Conservation (phyloP, 106 monocot genomes). For the Dioscorea dumetorum region DNA sequence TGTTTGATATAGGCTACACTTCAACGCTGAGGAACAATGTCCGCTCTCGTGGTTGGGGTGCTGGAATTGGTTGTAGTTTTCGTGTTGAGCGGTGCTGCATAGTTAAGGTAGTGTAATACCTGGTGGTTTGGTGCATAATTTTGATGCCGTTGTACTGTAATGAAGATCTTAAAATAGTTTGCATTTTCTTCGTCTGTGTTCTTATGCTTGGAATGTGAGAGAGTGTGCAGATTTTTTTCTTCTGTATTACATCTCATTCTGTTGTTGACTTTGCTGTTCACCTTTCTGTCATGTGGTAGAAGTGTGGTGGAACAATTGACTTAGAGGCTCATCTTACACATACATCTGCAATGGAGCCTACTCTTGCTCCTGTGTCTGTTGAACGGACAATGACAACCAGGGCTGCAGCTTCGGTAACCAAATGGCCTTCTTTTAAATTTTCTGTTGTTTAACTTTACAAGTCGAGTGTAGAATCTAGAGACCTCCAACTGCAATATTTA, state of each 20-base stretch:
- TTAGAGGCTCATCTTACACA: slow-evolving; percentile 71
- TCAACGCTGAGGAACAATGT: slow-evolving; percentile 90
- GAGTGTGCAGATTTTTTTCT: no score
- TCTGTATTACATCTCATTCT: no score
- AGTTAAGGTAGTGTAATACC: slow-evolving; percentile 47
- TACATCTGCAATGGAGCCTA: slow-evolving; percentile 85
- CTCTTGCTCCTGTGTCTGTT: slow-evolving; percentile 77
- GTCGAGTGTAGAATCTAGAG: no score
- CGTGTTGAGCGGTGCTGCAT: slow-evolving; percentile 72
- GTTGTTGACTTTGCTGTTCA: not conserved
- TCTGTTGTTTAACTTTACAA: no score
- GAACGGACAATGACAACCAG: slow-evolving; percentile 89
- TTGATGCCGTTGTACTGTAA: no score
- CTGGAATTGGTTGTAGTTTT: slow-evolving; percentile 79
- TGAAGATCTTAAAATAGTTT: no score
- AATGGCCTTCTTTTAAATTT: not conserved
- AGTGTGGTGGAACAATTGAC: slow-evolving; percentile 83
- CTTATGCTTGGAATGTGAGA: no score
- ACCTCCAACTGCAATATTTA: no score
- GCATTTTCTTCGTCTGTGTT: no score
- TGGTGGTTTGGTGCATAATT: no score
- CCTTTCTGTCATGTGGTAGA: slow-evolving; percentile 30
- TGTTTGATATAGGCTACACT: slow-evolving; percentile 48
- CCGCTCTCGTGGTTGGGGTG: slow-evolving; percentile 89
- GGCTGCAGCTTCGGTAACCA: slow-evolving; percentile 74